Percentiles rank a stretch among this genome's conserved stretches.
Evolutionary conservation across 768 basidiomycete genomes (phyloP).

Genomic region (Russula emetica): DNA sequence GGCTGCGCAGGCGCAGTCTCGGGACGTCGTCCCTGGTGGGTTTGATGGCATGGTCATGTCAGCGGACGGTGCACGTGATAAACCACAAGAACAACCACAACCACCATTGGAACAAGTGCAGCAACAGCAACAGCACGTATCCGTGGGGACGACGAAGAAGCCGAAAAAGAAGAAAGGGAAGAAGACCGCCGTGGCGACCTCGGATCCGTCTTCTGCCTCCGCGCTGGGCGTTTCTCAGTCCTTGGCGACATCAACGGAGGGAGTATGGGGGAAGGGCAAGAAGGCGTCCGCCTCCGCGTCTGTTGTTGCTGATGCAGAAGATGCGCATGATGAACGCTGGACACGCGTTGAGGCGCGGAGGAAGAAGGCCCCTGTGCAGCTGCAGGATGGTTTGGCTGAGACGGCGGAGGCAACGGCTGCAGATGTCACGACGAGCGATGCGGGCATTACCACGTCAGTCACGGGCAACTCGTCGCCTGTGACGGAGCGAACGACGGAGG

Average conservation of each 20-base stretch:
- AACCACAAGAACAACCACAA: neutral
- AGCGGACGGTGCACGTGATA: slow-evolving; percentile 10
- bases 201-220: slow-evolving; percentile 32
- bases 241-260: neutral
- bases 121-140: slow-evolving; percentile 12
- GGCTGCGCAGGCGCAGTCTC: slow-evolving; percentile 40
- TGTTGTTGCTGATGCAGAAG: slow-evolving; percentile 27
- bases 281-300: slow-evolving; percentile 33
- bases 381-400: slow-evolving; percentile 2
- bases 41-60: slow-evolving; percentile 36
- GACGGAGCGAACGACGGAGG: slow-evolving; percentile 36
- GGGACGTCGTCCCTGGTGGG: slow-evolving; percentile 43
- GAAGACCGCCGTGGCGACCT: slow-evolving; percentile 28
- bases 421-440: slow-evolving; percentile 44
- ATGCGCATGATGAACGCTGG: slow-evolving; percentile 62
- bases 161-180: slow-evolving; percentile 44
- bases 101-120: neutral
- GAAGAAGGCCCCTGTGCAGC: slow-evolving; percentile 24
- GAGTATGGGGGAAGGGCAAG: slow-evolving; percentile 29
- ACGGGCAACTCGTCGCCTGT: slow-evolving; percentile 42
- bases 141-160: slow-evolving; percentile 37
- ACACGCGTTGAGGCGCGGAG: slow-evolving; percentile 60
- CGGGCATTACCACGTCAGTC: slow-evolving; percentile 46
- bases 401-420: slow-evolving; percentile 27
- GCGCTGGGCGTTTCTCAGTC: neutral